These are phyloP conservation scores for Malassezia slooffiae DNA, from an alignment of 1,284 basidiomycete species.

Conservation along the genomic window DNA sequence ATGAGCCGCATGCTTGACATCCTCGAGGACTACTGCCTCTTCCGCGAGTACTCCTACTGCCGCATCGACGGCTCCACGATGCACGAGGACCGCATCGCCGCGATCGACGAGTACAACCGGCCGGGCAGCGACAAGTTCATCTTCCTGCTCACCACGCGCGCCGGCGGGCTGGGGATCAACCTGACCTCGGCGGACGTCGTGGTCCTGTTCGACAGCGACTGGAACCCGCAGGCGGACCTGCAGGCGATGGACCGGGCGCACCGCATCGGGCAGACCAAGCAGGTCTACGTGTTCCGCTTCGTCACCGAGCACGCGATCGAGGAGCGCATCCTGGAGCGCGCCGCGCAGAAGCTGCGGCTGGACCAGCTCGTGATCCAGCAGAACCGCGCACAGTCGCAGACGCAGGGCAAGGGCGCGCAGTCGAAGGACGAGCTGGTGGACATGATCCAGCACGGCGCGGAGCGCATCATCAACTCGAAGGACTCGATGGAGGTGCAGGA, in stretches of 20 bases:
- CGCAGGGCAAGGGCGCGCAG: constrained; percentile 59
- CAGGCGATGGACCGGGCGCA: constrained; percentile 99
- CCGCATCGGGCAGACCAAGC: constrained; percentile 95
- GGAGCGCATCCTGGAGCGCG: constrained; percentile 90
- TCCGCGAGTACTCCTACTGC: constrained; percentile 75
- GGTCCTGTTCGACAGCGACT: constrained; percentile 94
- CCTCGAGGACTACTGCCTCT: constrained; percentile 91
- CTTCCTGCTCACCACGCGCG: constrained; percentile 91
- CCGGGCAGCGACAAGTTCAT: constrained; percentile 91
- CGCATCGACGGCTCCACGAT: constrained; percentile 91
- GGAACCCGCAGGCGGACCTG: constrained; percentile 97
- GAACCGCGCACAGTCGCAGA: constrained; percentile 58
- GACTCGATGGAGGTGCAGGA: constrained; percentile 62
- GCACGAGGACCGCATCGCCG: constrained; percentile 86
- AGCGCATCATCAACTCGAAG: constrained; percentile 78
- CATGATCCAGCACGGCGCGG: constrained; percentile 97
- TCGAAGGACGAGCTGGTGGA: constrained; percentile 94
- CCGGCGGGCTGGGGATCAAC: constrained; percentile 97
- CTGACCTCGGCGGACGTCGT: constrained; percentile 90
- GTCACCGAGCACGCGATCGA: constrained; percentile 93
- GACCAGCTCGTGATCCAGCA: constrained; percentile 98
- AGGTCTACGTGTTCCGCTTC: constrained; percentile 95
- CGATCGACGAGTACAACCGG: constrained; percentile 97
- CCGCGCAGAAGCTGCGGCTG: constrained; percentile 86
- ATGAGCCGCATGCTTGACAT: constrained; percentile 96